Evolutionary conservation across 2,329 filamentous ascomycete species (phyloP), one percentile per base, ranked within the genome.

Genomic region (Onygena corvina): DNA sequence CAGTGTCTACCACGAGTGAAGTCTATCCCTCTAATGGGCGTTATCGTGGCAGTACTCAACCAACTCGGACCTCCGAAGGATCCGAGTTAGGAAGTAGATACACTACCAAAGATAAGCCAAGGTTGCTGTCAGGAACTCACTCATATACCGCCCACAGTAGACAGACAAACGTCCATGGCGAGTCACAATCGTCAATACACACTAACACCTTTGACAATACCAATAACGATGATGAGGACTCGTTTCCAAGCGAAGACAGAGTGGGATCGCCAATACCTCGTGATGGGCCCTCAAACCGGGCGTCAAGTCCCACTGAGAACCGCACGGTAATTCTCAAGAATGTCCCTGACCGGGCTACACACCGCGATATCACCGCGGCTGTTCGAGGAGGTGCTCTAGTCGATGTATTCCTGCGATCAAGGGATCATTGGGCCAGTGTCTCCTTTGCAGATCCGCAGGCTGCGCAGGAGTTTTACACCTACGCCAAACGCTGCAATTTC

Each of bases 331-430:
- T 77, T 18, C 68, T 90, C 46, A 67, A 66, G 30, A 80, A 81
- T 51, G 70, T 92, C 1, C 69, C 81, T 1, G 74, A 80, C 3
- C 70, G 69, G 2, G 76, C 75, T 11, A 83, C 79, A 0, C 77
- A 84, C 58, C 72, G 72, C 42, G 84, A 92, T 54, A 67, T 92
- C 51, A 73, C 76, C 2, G 71, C 73, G 18, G 73, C 74, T 8
- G 67, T 92, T 47, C 79, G 81, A 51, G 86, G 86, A 20, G 86
- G 86, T 1, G 71, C 76, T 54, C 58, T 93, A 8, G 64, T 89
- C 8, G 83, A 87, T 54, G 69, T 90, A 34, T 82, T 76, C 56
- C 57, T 88, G 44, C 76, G 79, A 27, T 60, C 57, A 6, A 65
- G 75, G 35, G 80, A 86, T 47, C 75, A 75, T 27, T 70, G 69